Base-by-base conservation (phyloP, 768 basidiomycete species). In the Brasilioporus rufonigricans region DNA sequence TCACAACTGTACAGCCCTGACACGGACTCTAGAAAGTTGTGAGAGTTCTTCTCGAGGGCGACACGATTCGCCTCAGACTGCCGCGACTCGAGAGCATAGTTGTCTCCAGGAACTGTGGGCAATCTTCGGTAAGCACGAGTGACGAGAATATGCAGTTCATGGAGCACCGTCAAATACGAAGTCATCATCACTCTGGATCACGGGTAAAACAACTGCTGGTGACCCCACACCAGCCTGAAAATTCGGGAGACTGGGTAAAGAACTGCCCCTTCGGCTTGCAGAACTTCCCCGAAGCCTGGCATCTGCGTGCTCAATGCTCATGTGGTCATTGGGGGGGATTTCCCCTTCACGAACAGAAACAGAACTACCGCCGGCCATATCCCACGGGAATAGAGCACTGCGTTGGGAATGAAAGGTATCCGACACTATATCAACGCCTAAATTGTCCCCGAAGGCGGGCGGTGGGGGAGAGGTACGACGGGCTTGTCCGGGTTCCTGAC, bases 401-500 rank as follows among this genome's bases (percentile, higher is more conserved):
- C 79, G 76, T 62, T 89, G 88, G 19, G 87, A 88, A 27, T 75
- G 73, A 39, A 71, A 67, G 31, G 69, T 68, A 38, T 75, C 73
- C 27, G 73, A 66, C 33, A 68, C 75, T 6, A 77, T 56, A 43
- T 80, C 79, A 47, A 81, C 61, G 13, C 74, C 79, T 40, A 86
- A 70, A 53, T 82, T 71, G 46, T 76, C 79, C 35, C 78, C 81
- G 24, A 80, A 56, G 10, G 76, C 62, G 39, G 82, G 84, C 14
- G 76, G 76, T 13, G 81, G 79, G 19, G 80, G 78, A 43, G 90
- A 89, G 32, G 73, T 74, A n/a, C 76, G 82, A 59, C 91, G 89
- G n/a, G 78, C 89, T 84, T 89, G 87, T 29, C 88, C 91, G 44
- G 90, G 90, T 73, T 91, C 89, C 91, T 91, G 61, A 39, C n/a